Conservation (phyloP, 257 asterid species). For the Osmanthus fragrans region DNA sequence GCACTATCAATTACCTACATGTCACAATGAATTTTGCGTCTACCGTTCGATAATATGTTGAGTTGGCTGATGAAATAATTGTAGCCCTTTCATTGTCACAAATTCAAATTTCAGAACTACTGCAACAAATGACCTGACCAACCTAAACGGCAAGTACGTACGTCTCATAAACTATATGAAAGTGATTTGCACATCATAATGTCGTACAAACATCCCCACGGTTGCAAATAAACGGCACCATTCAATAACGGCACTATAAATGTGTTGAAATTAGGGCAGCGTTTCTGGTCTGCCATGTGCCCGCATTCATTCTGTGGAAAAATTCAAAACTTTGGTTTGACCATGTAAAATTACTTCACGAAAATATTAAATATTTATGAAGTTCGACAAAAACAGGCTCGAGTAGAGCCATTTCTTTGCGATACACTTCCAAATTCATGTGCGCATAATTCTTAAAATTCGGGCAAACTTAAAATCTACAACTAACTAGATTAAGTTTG, state of each 20-base stretch:
- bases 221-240: neutral
- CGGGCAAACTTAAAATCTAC: neutral
- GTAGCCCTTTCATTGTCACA: neutral
- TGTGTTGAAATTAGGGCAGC: neutral
- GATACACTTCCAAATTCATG: neutral
- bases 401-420: neutral
- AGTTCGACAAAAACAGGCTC: neutral
- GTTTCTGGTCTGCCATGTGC: no score
- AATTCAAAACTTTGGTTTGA: no score
- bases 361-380: neutral
- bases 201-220: neutral
- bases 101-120: neutral
- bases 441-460: neutral
- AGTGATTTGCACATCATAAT: neutral
- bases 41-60: no score
- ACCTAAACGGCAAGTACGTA: neutral
- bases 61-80: neutral
- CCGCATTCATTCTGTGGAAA: no score
- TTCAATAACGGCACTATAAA: neutral
- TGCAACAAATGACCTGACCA: neutral
- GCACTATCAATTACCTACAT: neutral
- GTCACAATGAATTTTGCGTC: no score
- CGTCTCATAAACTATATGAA: neutral
- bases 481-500: slow-evolving; percentile 17
- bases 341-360: no score